A percentile compares a stretch with the other conserved stretches of the same genome.
Conservation (phyloP, 345 rosid genomes). For the Citrus australasica region DNA sequence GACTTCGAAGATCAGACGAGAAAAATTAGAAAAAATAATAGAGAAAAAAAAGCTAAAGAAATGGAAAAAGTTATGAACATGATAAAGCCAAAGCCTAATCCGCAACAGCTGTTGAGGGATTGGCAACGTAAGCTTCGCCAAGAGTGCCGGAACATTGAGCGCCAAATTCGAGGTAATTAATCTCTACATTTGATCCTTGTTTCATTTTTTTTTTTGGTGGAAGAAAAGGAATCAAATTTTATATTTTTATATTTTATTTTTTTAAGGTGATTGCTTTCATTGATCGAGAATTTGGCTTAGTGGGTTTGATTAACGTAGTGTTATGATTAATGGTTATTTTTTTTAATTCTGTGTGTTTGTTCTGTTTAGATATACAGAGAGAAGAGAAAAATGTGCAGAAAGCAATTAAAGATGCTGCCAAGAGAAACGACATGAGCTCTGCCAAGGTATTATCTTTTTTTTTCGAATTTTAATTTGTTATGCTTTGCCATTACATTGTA, state of each 20-base stretch:
- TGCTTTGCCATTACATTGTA: neutral
- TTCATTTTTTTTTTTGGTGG: neutral
- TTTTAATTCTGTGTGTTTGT: neutral
- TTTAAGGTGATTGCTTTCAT: neutral
- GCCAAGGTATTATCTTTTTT: constrained; percentile 58
- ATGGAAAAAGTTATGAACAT: constrained; percentile 87
- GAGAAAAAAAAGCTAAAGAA: neutral
- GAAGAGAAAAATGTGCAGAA: constrained; percentile 86
- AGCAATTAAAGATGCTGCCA: constrained; percentile 88
- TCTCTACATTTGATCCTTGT: neutral
- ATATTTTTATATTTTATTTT: neutral
- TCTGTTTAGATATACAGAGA: constrained; percentile 71
- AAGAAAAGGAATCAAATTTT: neutral
- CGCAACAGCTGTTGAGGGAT: constrained; percentile 75
- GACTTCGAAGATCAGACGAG: neutral
- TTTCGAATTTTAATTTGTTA: neutral
- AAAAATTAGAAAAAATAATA: neutral
- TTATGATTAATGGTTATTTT: constrained; percentile 5
- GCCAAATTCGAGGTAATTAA: constrained; percentile 75
- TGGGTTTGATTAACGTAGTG: neutral
- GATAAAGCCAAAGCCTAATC: constrained; percentile 79
- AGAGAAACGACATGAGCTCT: constrained; percentile 83
- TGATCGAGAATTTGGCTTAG: neutral
- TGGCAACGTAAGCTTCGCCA: constrained; percentile 95
- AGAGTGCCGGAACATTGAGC: constrained; percentile 85